Evolutionary conservation across 371 early-diverging fungal species (phyloP).

Genomic region (Circinella minor): DNA sequence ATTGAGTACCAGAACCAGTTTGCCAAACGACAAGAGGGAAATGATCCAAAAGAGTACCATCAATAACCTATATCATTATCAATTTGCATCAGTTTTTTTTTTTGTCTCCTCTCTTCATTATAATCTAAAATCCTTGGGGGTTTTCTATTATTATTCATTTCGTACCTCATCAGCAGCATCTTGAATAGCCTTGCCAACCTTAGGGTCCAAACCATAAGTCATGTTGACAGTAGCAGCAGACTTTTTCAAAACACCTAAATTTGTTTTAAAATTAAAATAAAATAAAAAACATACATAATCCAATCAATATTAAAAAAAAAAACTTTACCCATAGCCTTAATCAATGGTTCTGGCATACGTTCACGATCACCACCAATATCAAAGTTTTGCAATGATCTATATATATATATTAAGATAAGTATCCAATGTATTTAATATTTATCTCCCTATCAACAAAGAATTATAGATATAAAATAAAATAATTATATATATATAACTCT

Average conservation of each 20-base stretch:
- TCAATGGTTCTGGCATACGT: constrained; percentile 92
- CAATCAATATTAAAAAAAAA: too few relatives aligned
- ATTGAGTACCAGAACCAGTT: constrained; percentile 98
- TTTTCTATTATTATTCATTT: background rate
- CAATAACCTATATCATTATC: constrained; percentile 68
- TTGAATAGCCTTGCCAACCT: constrained; percentile 85
- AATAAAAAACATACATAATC: too few relatives aligned
- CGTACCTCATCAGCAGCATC: constrained; percentile 81
- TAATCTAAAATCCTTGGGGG: too few relatives aligned
- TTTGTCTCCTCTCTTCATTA: background rate
- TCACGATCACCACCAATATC: constrained; percentile 92
- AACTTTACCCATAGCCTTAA: constrained; percentile 79
- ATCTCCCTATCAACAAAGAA: too few relatives aligned
- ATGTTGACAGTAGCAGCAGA: constrained; percentile 93
- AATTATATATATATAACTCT: constrained; percentile 12
- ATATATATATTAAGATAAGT: background rate
- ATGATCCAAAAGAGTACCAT: constrained; percentile 85
- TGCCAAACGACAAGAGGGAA: constrained; percentile 98
- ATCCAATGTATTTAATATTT: too few relatives aligned
- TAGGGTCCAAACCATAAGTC: constrained; percentile 79
- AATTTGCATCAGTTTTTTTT: background rate
- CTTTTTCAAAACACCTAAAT: constrained; percentile 79
- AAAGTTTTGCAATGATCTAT: constrained; percentile 89
- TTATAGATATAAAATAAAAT: too few relatives aligned
- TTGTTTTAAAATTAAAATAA: too few relatives aligned